Evolutionary conservation across 2,329 filamentous ascomycete genomes (phyloP), one percentile per base, ranked within the genome.

Genomic region (Aspergillus brasiliensis): DNA sequence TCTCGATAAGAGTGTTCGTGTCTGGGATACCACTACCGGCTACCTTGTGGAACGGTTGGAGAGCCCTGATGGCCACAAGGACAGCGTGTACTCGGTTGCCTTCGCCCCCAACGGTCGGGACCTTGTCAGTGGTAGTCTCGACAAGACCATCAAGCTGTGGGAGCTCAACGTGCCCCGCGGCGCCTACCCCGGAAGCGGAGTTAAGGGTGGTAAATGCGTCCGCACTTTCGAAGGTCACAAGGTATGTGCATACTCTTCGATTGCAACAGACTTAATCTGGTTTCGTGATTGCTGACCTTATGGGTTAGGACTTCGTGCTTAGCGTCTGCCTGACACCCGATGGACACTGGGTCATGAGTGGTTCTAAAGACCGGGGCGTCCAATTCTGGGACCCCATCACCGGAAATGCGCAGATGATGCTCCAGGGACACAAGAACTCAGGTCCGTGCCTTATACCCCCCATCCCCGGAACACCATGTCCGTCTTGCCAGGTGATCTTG

Each of bases 81-180:
- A 99, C 64, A 96, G 91, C 69, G 95, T 98, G 21, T 98, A 98
- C 77, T 94, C 90, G 11, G 95, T 99, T 21, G 94, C 95, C 0
- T 99, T 99, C 77, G 93, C 93, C 13, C 95, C 95, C 27, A 94
- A 91, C 69, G 94, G 94, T 62, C 91, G 92, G 70, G 91, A 96
- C 67, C 88, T 99, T 42, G 94, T 98, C 72, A 96, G 91, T 70
- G 95, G 95, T 64, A 96, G 91, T 83, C 81, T 98, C 68, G 95
- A 99, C 76, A 96, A 96, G 83, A 98, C 94, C 0, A 98, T 98
- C 83, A 97, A 97, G 83, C 96, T 98, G 90, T 99, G 95, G 93
- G 93, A 97, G 81, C 84, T 99, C 53, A 88, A 86, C 57, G 86
- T 90, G 21, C 86, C 89, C 47, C 86, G 90, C 68, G 83, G 83